Evolutionary conservation across 441 rosid species (phyloP).

Genomic region (Aleurites moluccanus): DNA sequence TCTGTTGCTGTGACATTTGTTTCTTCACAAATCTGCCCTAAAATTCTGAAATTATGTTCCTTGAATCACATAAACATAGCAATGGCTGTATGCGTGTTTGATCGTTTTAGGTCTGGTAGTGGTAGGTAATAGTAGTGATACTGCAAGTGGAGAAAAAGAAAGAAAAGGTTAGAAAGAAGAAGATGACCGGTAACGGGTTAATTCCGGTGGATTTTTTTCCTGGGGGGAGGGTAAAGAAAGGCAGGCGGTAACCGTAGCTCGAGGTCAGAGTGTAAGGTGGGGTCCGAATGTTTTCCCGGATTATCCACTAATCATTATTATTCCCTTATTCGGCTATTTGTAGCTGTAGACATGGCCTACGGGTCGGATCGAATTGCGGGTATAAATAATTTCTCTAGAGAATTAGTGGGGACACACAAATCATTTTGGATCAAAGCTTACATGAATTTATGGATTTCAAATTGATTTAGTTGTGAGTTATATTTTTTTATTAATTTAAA

Average conservation of each 20-base stretch:
- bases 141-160: background rate
- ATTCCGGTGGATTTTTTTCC: conserved; percentile 5
- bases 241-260: background rate
- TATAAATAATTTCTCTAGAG: too few relatives aligned
- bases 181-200: conserved; percentile 2
- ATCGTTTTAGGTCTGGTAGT: background rate
- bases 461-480: too few relatives aligned
- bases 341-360: too few relatives aligned
- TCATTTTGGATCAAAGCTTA: too few relatives aligned
- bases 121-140: background rate
- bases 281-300: background rate
- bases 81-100: background rate
- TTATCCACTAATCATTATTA: background rate
- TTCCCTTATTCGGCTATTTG: too few relatives aligned
- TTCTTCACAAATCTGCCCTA: background rate
- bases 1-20: conserved; percentile 47
- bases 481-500: too few relatives aligned
- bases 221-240: background rate
- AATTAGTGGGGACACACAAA: too few relatives aligned
- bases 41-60: background rate
- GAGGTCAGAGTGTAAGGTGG: background rate
- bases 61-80: conserved; percentile 10
- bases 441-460: too few relatives aligned
- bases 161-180: background rate
- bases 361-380: too few relatives aligned